These are phyloP conservation scores for Hymenoscyphus repandus DNA, from an alignment of 2,329 filamentous ascomycete genomes.

Conservation along the genomic window DNA sequence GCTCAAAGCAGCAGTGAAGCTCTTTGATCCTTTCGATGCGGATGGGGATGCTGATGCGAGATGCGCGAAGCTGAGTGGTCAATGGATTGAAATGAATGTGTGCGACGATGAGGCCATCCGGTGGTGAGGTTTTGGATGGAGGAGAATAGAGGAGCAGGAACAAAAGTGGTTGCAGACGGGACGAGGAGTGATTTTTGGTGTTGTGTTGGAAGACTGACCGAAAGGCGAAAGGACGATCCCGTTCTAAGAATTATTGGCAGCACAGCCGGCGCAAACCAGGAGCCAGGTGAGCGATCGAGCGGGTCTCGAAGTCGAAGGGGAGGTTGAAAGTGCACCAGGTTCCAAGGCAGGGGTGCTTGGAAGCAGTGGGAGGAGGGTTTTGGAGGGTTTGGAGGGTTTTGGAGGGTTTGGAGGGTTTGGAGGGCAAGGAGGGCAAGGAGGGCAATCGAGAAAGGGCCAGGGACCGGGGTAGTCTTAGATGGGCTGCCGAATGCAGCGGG, in stretches of 20 bases:
- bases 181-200: background rate
- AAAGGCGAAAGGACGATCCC: background rate
- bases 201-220: background rate
- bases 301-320: too few species aligned
- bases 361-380: too few species aligned
- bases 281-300: too few species aligned
- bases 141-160: background rate
- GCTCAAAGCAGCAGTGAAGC: slow-evolving; percentile 12
- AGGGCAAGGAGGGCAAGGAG: too few species aligned
- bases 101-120: background rate
- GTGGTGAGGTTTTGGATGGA: background rate
- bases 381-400: too few species aligned
- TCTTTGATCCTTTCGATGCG: slow-evolving; percentile 3
- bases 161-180: background rate
- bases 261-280: too few species aligned
- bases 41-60: background rate
- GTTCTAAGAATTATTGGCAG: slow-evolving; percentile 4
- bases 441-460: too few species aligned
- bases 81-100: background rate
- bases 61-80: background rate
- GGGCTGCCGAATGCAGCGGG: too few species aligned
- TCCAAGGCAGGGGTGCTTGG: too few species aligned
- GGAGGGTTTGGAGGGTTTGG: too few species aligned
- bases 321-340: too few species aligned
- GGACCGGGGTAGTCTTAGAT: too few species aligned